phyloP scores from a whole-genome alignment of 176 grass and related monocot genomes.

The Elaeis guineensis region DNA sequence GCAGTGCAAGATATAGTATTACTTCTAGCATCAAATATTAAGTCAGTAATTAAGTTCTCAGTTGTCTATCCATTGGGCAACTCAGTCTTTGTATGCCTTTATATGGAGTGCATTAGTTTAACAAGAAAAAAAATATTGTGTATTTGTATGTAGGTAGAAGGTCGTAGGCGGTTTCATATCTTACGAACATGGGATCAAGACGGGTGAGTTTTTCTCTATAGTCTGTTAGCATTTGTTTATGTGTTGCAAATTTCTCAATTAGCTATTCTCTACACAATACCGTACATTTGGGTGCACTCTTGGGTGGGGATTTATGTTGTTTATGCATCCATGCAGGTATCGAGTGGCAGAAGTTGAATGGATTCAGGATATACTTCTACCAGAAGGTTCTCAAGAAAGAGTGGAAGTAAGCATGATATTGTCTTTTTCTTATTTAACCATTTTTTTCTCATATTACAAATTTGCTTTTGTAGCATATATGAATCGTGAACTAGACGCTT shows the following conservation, averaged over 20 bases:
- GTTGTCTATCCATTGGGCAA: too few species aligned
- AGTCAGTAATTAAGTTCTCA: too few species aligned
- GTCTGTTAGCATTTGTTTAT: too few species aligned
- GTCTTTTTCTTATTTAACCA: too few species aligned
- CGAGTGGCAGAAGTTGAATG: conserved; percentile 98
- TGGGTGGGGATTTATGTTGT: conserved; percentile 1
- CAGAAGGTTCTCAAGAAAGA: conserved; percentile 67
- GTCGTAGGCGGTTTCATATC: conserved; percentile 64
- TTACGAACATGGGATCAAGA: conserved; percentile 86
- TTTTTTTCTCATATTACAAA: too few species aligned
- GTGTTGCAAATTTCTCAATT: neutral
- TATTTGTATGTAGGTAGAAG: conserved; percentile 76
- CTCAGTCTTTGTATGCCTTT: too few species aligned
- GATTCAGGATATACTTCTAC: conserved; percentile 63
- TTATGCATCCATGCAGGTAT: conserved; percentile 48
- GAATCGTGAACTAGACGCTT: too few species aligned
- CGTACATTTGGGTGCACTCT: neutral
- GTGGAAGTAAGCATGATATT: conserved; percentile 47
- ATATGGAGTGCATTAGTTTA: conserved; percentile 2
- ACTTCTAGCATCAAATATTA: too few species aligned
- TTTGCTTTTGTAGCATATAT: too few species aligned
- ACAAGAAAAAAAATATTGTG: conserved; percentile 18
- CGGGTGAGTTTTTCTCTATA: conserved; percentile 50
- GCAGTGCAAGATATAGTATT: too few species aligned
- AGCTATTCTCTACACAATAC: neutral